Evolutionary conservation across 495 filamentous ascomycete genomes (phyloP).

Genomic region (Oleoguttula mirabilis): DNA sequence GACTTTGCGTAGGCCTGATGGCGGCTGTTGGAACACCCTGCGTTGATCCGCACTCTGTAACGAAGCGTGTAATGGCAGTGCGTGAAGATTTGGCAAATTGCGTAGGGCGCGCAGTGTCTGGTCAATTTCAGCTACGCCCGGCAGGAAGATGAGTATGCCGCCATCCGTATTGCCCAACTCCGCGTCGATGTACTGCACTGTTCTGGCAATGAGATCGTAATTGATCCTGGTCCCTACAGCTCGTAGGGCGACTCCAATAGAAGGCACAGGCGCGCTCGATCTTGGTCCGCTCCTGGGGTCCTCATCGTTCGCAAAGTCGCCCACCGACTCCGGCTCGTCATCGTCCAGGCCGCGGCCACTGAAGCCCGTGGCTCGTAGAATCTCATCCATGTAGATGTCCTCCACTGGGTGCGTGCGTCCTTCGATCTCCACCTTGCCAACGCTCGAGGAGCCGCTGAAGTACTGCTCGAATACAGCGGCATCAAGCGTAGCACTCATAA

Average conservation of each 20-base stretch:
- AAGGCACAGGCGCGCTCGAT: neutral
- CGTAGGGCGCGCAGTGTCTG: slow-evolving; percentile 61
- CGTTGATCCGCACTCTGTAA: slow-evolving; percentile 76
- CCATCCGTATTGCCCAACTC: slow-evolving; percentile 58
- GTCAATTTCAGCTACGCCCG: slow-evolving; percentile 77
- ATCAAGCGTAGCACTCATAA: slow-evolving; percentile 98
- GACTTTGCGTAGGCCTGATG: slow-evolving; percentile 73
- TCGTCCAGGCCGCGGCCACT: slow-evolving; percentile 23
- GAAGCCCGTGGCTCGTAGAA: slow-evolving; percentile 70
- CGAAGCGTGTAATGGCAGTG: slow-evolving; percentile 84
- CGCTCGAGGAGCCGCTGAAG: slow-evolving; percentile 52
- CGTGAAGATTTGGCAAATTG: slow-evolving; percentile 57
- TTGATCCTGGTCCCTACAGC: slow-evolving; percentile 67
- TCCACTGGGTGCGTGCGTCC: slow-evolving; percentile 83
- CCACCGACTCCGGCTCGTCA: slow-evolving; percentile 19
- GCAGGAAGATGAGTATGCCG: slow-evolving; percentile 88
- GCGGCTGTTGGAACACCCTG: slow-evolving; percentile 67
- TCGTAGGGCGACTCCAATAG: neutral
- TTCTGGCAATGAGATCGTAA: slow-evolving; percentile 73
- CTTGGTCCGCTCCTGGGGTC: slow-evolving; percentile 20
- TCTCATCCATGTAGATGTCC: slow-evolving; percentile 83
- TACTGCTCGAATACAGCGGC: slow-evolving; percentile 76
- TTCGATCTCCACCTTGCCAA: slow-evolving; percentile 71
- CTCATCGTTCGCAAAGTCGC: neutral
- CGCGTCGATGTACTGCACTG: slow-evolving; percentile 66